Evolutionary conservation across 2,329 filamentous ascomycete species (phyloP).

Genomic region (Pestalotiopsis sp.): DNA sequence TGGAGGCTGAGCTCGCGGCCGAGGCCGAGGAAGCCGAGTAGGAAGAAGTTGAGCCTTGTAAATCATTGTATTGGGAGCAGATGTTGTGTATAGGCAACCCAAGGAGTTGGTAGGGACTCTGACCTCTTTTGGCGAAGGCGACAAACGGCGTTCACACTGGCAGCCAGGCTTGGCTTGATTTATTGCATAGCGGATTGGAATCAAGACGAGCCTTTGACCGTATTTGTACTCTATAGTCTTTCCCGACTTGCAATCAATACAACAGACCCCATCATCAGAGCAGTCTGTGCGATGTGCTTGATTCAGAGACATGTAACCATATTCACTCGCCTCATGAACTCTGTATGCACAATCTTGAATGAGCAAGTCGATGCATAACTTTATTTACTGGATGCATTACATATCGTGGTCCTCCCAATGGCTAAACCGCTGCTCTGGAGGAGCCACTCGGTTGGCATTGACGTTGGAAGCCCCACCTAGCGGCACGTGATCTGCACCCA

Average conservation of each 20-base stretch:
- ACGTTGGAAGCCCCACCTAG: background rate
- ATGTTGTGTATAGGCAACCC: background rate
- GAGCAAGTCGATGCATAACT: too few relatives aligned
- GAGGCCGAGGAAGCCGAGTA: conserved; percentile 32
- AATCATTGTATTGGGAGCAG: conserved; percentile 21
- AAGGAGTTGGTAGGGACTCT: background rate
- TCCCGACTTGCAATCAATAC: too few relatives aligned
- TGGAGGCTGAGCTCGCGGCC: conserved; percentile 43
- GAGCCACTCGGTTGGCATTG: background rate
- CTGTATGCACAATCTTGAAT: too few relatives aligned
- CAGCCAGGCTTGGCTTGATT: conserved; percentile 7
- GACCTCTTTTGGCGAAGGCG: background rate
- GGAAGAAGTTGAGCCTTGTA: conserved; percentile 30
- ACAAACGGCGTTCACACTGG: background rate
- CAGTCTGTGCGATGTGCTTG: too few relatives aligned
- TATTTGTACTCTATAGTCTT: conserved; percentile 11
- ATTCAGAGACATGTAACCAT: too few relatives aligned
- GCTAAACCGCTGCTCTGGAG: background rate
- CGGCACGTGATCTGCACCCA: background rate
- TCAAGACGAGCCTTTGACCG: conserved; percentile 14
- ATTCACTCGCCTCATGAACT: too few relatives aligned
- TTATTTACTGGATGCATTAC: background rate
- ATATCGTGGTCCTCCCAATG: background rate
- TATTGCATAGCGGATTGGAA: conserved; percentile 23
- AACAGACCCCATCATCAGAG: too few relatives aligned